Percentiles rank a stretch among this genome's conserved stretches.
These are phyloP conservation scores for Lophiostoma macrostomum DNA, from an alignment of 495 filamentous ascomycete genomes.

Conservation along the genomic window DNA sequence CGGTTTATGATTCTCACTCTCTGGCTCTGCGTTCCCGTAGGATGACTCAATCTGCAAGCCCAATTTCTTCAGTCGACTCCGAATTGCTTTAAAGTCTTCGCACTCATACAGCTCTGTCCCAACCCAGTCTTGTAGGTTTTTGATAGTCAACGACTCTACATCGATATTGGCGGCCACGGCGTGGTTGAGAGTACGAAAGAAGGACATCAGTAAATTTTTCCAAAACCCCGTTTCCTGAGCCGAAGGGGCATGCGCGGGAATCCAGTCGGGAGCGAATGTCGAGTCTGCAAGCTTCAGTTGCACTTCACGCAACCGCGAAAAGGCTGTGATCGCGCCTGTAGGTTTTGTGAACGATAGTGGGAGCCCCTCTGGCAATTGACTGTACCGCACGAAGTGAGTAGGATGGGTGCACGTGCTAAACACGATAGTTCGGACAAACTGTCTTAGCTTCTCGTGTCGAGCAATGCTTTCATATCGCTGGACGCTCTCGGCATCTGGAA, in stretches of 20 bases:
- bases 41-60: not conserved
- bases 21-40: not conserved
- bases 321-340: too few species aligned
- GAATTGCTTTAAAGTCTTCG: not conserved
- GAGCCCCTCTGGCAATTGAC: too few species aligned
- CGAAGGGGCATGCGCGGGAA: not conserved
- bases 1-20: not conserved
- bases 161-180: not conserved
- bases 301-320: too few species aligned
- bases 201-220: not conserved
- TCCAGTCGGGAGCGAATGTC: too few species aligned
- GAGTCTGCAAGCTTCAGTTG: too few species aligned
- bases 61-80: not conserved
- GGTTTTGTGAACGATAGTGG: too few species aligned
- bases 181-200: not conserved
- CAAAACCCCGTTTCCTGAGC: conserved; percentile 8
- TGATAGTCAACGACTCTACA: conserved; percentile 1
- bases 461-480: too few species aligned
- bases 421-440: too few species aligned
- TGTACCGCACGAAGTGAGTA: too few species aligned
- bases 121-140: conserved; percentile 6
- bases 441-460: too few species aligned
- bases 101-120: not conserved
- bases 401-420: too few species aligned
- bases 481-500: not conserved